Evolutionary conservation across 73 alveolate species (phyloP), one percentile per base, ranked within the genome.

Genomic region (Paramecium pentaurelia): DNA sequence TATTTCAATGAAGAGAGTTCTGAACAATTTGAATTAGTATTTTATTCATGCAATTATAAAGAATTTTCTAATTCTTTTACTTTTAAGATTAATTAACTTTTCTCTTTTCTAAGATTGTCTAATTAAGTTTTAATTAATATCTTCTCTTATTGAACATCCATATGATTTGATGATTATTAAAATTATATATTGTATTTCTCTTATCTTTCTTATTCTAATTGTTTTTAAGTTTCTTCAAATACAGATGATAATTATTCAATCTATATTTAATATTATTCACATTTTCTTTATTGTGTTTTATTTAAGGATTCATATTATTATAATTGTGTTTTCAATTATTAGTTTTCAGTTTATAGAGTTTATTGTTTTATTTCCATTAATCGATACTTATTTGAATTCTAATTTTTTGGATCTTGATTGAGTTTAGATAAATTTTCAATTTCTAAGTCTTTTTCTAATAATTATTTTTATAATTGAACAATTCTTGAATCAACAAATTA

Each of bases 391-490:
- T 80, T 80, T 32, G 87, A 73, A 22, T 73, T 64, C 28, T 28
- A 38, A 30, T 34, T 20, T 73, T 73, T 73, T 3, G 87, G 60
- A 37, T 73, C 87, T 73, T 64, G 22, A 25, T 18, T 28, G 0
- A 28, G 14, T 73, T 73, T 73, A 0, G 40, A 73, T 12, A 73
- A 40, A 36, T 73, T 73, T 40, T 73, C 87, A 73, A 73, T 32
- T 73, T 73, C 87, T 73, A 73, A 37, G 30, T 73, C 87, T 73
- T 73, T 73, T 12, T 73, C 87, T 73, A 73, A 73, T 73, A 73
- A 73, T 73, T 73, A 73, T 40, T 73, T 73, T 73, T 73, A 73
- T 73, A 73, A 73, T 16, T 12, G 18, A 25, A 73, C 87, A 36
- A 73, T 73, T 73, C 87, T 32, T 36, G 87, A 37, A 73, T 73